phyloP scores from a whole-genome alignment of 1,139 yeast genomes.

The Pichia sp. region DNA sequence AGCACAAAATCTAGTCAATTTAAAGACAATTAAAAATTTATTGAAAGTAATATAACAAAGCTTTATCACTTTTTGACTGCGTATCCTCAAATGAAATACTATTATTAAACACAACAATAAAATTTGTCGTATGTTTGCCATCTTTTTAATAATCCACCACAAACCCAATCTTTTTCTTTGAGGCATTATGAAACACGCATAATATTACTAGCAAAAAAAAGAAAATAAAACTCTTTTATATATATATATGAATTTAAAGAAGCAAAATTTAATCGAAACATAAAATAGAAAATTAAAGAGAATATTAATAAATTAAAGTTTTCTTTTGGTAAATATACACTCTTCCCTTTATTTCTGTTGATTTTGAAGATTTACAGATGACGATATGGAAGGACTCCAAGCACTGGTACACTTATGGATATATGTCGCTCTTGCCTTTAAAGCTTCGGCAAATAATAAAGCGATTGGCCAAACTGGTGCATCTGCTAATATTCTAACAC shows the following conservation, averaged over 20 bases:
- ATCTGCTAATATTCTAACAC: conserved; percentile 67
- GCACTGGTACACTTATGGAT: conserved; percentile 20
- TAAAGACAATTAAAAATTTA: no score
- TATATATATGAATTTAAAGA: neutral
- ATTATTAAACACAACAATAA: neutral
- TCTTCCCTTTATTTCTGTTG: no score
- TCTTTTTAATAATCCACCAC: neutral
- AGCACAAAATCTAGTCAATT: no score
- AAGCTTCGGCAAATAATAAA: conserved; percentile 66
- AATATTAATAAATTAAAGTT: no score
- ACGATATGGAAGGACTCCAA: conserved; percentile 7
- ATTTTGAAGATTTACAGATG: neutral
- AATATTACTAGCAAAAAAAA: no score
- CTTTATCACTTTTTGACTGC: no score
- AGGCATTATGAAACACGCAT: no score
- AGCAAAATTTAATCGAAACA: neutral
- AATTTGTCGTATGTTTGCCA: neutral
- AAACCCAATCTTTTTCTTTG: neutral
- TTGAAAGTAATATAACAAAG: no score
- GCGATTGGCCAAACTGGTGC: conserved; percentile 84
- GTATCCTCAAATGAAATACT: no score
- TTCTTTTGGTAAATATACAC: no score
- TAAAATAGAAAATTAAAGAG: no score
- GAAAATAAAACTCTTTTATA: no score
- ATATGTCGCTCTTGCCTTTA: conserved; percentile 55